phyloP scores from a whole-genome alignment of 768 basidiomycete genomes.

The Leccinum arenicola region DNA sequence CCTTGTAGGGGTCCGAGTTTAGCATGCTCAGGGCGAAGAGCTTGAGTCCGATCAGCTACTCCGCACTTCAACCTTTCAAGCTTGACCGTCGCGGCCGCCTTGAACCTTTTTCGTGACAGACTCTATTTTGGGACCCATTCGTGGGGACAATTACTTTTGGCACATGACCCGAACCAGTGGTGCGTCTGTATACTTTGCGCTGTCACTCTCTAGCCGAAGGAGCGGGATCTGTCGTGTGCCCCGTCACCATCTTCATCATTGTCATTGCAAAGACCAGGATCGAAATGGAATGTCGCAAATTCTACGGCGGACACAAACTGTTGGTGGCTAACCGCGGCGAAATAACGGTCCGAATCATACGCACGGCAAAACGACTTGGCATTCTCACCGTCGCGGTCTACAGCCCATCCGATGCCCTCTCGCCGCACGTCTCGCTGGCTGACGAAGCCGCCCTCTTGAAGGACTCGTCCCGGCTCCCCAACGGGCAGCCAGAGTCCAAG shows the following conservation, averaged over 20 bases:
- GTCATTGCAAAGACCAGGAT: not conserved
- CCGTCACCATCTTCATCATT: not conserved
- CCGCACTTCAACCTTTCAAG: not conserved
- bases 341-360: slow-evolving; percentile 63
- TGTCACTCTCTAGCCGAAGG: not conserved
- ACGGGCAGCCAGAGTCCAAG: slow-evolving; percentile 37
- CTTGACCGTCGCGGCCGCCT: too few species aligned
- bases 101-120: not conserved
- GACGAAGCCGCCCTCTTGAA: slow-evolving; percentile 45
- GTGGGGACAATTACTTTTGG: not conserved
- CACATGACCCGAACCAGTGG: not conserved
- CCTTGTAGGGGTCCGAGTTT: too few species aligned
- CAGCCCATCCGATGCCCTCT: slow-evolving; percentile 53
- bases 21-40: too few species aligned
- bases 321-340: slow-evolving; percentile 73
- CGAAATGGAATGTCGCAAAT: slow-evolving; percentile 11
- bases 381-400: slow-evolving; percentile 58
- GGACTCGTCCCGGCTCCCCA: not conserved
- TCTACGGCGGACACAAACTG: slow-evolving; percentile 42
- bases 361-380: slow-evolving; percentile 50
- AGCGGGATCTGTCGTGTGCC: not conserved
- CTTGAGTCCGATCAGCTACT: not conserved
- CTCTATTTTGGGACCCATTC: not conserved
- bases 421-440: slow-evolving; percentile 56
- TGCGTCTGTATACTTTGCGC: not conserved